Conservation (phyloP, 768 basidiomycete genomes). For the Hemileccinum impolitum region DNA sequence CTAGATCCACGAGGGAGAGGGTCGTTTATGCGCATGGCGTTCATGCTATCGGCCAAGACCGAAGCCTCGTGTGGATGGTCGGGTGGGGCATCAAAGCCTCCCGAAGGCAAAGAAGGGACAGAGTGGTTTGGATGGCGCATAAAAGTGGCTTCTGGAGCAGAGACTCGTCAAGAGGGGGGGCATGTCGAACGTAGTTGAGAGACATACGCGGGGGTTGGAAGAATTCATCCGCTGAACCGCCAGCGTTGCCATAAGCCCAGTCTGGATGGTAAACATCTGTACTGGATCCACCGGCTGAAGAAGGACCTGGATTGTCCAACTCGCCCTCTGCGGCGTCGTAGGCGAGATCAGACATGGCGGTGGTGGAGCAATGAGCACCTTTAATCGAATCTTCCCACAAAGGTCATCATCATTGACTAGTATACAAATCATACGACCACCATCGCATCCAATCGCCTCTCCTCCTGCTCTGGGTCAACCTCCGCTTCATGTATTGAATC, state of each 20-base stretch:
- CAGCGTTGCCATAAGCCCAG: slow-evolving; percentile 3
- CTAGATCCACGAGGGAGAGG: slow-evolving; percentile 31
- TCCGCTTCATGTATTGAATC: slow-evolving; percentile 5
- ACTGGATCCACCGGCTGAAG: slow-evolving; percentile 1
- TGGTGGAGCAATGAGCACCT: too few species aligned
- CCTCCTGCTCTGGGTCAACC: slow-evolving; percentile 5
- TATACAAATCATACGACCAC: slow-evolving; percentile 11
- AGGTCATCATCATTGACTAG: background rate
- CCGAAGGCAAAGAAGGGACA: slow-evolving; percentile 42
- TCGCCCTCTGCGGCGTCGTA: slow-evolving; percentile 25
- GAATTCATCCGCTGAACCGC: slow-evolving; percentile 13
- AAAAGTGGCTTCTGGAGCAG: slow-evolving; percentile 23
- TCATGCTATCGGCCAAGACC: slow-evolving; percentile 48
- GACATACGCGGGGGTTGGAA: slow-evolving; percentile 23
- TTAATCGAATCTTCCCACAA: background rate
- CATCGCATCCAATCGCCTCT: slow-evolving; percentile 18
- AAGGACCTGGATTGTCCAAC: slow-evolving; percentile 7
- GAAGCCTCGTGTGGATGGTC: slow-evolving; percentile 37
- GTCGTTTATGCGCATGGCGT: slow-evolving; percentile 51
- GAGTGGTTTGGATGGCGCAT: slow-evolving; percentile 49
- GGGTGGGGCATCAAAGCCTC: slow-evolving; percentile 28
- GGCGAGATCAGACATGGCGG: slow-evolving; percentile 29
- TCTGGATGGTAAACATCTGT: slow-evolving; percentile 8
- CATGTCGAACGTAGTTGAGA: background rate
- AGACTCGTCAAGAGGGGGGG: slow-evolving; percentile 7